These are phyloP conservation scores for Magnolia changhungtana DNA, from an alignment of 164 flowering plant species.

Conservation along the genomic window DNA sequence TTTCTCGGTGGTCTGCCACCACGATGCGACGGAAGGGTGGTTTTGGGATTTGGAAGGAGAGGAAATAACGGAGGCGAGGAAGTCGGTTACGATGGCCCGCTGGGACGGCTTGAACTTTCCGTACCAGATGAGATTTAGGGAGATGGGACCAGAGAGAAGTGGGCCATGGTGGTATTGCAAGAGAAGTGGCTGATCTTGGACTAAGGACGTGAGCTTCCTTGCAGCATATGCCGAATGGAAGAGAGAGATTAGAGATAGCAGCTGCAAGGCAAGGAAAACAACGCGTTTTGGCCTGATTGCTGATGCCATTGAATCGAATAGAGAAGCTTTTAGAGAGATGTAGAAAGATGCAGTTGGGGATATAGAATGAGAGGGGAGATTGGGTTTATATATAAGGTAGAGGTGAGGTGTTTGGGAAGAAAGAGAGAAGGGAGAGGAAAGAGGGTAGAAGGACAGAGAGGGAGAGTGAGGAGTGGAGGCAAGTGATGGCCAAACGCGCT, in stretches of 20 bases:
- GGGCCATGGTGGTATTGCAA: constrained; percentile 29
- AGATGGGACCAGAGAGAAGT: constrained; percentile 21
- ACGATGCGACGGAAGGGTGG: constrained; percentile 15
- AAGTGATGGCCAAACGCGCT: neutral
- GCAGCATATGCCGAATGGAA: neutral
- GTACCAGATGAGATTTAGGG: constrained; percentile 32
- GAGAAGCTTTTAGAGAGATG: neutral
- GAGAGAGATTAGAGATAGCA: neutral
- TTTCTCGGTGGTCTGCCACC: constrained; percentile 24
- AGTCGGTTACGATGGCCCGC: constrained; percentile 22
- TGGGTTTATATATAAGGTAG: neutral
- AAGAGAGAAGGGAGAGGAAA: neutral
- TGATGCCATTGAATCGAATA: neutral
- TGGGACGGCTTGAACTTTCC: constrained; percentile 25
- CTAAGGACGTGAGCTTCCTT: constrained; percentile 10
- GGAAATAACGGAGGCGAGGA: constrained; percentile 21
- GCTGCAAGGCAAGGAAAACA: neutral
- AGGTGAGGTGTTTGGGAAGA: neutral
- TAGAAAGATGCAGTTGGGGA: neutral
- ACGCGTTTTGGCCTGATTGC: neutral
- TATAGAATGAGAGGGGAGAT: neutral
- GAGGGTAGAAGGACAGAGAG: neutral
- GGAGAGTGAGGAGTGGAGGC: neutral
- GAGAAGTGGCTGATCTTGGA: constrained; percentile 4
- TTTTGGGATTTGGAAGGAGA: constrained; percentile 3